Base-by-base conservation (phyloP, 495 filamentous ascomycete genomes). In the Endocarpon pusillum region DNA sequence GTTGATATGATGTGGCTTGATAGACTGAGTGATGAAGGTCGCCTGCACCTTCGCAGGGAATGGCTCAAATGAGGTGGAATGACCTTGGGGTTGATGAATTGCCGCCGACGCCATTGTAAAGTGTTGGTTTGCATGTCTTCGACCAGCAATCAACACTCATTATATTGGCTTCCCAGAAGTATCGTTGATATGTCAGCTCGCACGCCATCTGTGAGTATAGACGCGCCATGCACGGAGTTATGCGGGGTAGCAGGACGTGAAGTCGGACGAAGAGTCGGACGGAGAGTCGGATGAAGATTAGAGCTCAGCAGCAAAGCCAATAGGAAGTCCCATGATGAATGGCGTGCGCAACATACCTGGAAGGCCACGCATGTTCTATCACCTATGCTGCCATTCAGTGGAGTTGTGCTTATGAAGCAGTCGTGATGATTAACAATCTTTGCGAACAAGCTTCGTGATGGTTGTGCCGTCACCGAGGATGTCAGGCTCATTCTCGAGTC, bases 381-480 rank as follows among this genome's bases (percentile, higher is more conserved):
- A n/a, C n/a, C n/a, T n/a, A n/a, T n/a, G n/a, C n/a, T n/a, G n/a
- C n/a, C n/a, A n/a, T n/a, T n/a, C n/a, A n/a, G n/a, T n/a, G n/a
- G n/a, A n/a, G n/a, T n/a, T n/a, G n/a, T n/a, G n/a, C n/a, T n/a
- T n/a, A n/a, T n/a, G n/a, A n/a, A n/a, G n/a, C n/a, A n/a, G n/a
- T n/a, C n/a, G n/a, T n/a, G n/a, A n/a, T n/a, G n/a, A n/a, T n/a
- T n/a, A n/a, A n/a, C n/a, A n/a, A n/a, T n/a, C 3, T 28, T 19
- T 22, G 4, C 45, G 43, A 21, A 71, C 58, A 9, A 78, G 53
- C 32, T 56, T 67, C 1, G 66, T 75, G 28, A 78, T 55, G 16
- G 54, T 64, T 2, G 69, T 76, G 2, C 69, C 75, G 50, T 73
- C 75, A 34, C 61, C 58, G 17, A 74, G 42, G 1, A 70, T 57